Percentiles rank a stretch among this genome's conserved stretches.
Evolutionary conservation across 2,329 filamentous ascomycete genomes (phyloP).

Genomic region (Fusarium chlamydosporum): DNA sequence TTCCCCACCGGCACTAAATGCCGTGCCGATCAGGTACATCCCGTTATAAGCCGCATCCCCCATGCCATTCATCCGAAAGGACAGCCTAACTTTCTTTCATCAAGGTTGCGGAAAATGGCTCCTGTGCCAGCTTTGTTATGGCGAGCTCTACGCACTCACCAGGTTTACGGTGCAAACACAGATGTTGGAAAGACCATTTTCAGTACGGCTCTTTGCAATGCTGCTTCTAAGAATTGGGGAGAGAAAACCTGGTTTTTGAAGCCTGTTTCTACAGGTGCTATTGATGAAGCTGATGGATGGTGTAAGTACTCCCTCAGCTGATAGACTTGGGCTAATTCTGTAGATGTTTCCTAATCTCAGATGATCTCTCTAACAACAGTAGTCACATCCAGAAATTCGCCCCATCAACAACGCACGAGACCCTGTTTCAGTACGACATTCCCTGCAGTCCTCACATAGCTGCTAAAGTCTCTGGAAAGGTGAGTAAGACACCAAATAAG

Average conservation of each 20-base stretch:
- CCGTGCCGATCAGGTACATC: slow-evolving; percentile 9
- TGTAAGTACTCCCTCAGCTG: slow-evolving; percentile 54
- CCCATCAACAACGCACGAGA: slow-evolving; percentile 62
- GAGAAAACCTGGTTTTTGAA: slow-evolving; percentile 78
- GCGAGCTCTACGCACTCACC: slow-evolving; percentile 76
- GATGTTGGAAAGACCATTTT: slow-evolving; percentile 88
- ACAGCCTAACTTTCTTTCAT: neutral
- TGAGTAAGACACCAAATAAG: slow-evolving; percentile 32
- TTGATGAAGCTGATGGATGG: slow-evolving; percentile 78
- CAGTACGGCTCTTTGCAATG: slow-evolving; percentile 78
- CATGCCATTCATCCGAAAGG: neutral
- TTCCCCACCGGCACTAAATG: neutral
- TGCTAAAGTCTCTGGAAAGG: slow-evolving; percentile 64
- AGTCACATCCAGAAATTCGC: slow-evolving; percentile 76
- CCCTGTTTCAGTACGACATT: slow-evolving; percentile 79
- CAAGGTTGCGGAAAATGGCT: slow-evolving; percentile 54
- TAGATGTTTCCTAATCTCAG: slow-evolving; percentile 1
- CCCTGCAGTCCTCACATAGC: slow-evolving; percentile 85
- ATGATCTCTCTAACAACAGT: slow-evolving; percentile 3
- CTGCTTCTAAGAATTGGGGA: slow-evolving; percentile 62
- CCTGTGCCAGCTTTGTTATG: slow-evolving; percentile 74
- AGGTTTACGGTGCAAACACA: slow-evolving; percentile 87
- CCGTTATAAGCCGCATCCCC: slow-evolving; percentile 27
- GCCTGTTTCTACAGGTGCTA: slow-evolving; percentile 82
- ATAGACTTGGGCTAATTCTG: slow-evolving; percentile 4